These are phyloP conservation scores for Sclerotinia nivalis DNA, from an alignment of 2,329 filamentous ascomycete genomes.

Conservation along the genomic window DNA sequence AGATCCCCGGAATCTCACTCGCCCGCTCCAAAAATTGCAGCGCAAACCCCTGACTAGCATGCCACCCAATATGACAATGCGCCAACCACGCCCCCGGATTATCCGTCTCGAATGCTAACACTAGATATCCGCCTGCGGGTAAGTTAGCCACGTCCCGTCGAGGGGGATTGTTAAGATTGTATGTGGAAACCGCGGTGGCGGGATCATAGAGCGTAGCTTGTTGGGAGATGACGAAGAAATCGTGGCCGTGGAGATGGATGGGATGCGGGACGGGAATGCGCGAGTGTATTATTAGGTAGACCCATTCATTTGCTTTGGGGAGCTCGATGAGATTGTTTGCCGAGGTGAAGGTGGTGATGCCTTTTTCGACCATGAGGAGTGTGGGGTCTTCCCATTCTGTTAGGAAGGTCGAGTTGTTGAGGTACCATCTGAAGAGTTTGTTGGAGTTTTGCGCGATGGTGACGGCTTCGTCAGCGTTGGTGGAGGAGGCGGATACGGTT, in stretches of 20 bases:
- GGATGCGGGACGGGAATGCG: constrained; percentile 34
- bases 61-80: constrained; percentile 47
- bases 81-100: constrained; percentile 31
- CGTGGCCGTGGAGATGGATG: constrained; percentile 53
- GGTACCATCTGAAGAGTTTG: constrained; percentile 49
- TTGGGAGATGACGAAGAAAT: constrained; percentile 49
- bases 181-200: constrained; percentile 32
- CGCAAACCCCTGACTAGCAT: constrained; percentile 52
- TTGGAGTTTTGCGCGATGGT: constrained; percentile 33
- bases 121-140: constrained; percentile 28
- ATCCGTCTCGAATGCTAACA: constrained; percentile 30
- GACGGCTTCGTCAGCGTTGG: constrained; percentile 29
- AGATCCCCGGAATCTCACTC: constrained; percentile 31
- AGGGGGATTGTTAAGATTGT: constrained; percentile 47
- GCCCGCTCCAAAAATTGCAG: constrained; percentile 48
- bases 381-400: constrained; percentile 53
- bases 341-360: constrained; percentile 32
- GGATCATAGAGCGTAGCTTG: constrained; percentile 43
- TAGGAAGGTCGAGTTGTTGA: constrained; percentile 50
- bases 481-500: constrained; percentile 25
- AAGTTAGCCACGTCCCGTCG: constrained; percentile 54
- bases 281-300: constrained; percentile 39
- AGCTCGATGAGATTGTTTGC: constrained; percentile 34
- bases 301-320: constrained; percentile 37
- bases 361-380: constrained; percentile 40